Evolutionary conservation across 176 grass and related monocot genomes (phyloP).

Genomic region (Carex scoparia): DNA sequence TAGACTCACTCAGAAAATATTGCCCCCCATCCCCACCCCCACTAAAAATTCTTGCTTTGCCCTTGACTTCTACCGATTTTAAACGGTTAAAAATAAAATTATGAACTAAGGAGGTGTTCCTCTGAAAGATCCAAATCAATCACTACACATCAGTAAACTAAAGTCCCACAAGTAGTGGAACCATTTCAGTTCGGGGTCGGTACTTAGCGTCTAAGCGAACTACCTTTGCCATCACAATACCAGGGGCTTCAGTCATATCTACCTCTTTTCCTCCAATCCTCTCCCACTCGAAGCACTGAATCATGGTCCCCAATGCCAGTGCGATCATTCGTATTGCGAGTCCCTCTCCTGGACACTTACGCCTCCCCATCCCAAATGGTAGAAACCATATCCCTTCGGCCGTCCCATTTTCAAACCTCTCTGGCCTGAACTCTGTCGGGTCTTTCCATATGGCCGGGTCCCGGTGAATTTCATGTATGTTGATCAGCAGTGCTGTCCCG

Average conservation of each 20-base stretch:
- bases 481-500: slow-evolving; percentile 35
- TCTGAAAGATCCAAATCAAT: not conserved
- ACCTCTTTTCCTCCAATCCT: not conserved
- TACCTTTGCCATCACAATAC: slow-evolving; percentile 27
- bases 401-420: slow-evolving; percentile 28
- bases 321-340: slow-evolving; percentile 36
- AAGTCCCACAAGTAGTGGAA: not conserved
- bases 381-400: slow-evolving; percentile 20
- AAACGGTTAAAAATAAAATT: not conserved
- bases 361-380: slow-evolving; percentile 57
- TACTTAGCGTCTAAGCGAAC: slow-evolving; percentile 35
- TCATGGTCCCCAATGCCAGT: slow-evolving; percentile 35
- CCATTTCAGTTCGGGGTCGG: slow-evolving; percentile 7
- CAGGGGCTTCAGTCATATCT: slow-evolving; percentile 41
- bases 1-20: no score
- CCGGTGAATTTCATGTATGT: slow-evolving; percentile 40
- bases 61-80: not conserved
- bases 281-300: slow-evolving; percentile 75
- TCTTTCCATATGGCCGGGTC: slow-evolving; percentile 31
- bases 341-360: slow-evolving; percentile 51
- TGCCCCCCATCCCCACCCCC: no score
- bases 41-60: not conserved
- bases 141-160: not conserved
- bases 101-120: not conserved
- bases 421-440: slow-evolving; percentile 27